Evolutionary conservation across 2,329 filamentous ascomycete species (phyloP).

Genomic region (Cercospora berteroae): DNA sequence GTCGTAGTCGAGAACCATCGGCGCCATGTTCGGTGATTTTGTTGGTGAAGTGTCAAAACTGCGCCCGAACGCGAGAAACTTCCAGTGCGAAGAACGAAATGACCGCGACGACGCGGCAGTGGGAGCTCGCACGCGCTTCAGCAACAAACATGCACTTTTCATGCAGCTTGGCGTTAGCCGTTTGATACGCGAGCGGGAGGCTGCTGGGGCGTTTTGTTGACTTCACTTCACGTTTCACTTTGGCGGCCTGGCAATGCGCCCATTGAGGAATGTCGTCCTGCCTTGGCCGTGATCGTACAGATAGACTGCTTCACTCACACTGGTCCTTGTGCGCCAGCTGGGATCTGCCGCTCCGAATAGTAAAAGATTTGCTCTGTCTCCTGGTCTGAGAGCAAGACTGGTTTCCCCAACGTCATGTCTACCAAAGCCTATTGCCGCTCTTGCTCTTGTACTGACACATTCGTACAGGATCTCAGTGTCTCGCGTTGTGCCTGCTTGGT

Average conservation of each 20-base stretch:
- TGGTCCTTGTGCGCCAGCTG: conserved; percentile 44
- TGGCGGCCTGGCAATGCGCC: background rate
- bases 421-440: conserved; percentile 35
- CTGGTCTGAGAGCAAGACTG: conserved; percentile 35
- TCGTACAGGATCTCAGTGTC: conserved; percentile 61
- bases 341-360: conserved; percentile 40
- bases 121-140: conserved; percentile 6
- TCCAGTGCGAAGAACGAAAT: conserved; percentile 1
- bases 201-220: background rate
- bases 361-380: conserved; percentile 45
- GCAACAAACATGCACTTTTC: conserved; percentile 17
- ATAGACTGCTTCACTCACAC: conserved; percentile 47
- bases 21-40: conserved; percentile 11
- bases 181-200: background rate
- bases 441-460: conserved; percentile 39
- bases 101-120: background rate
- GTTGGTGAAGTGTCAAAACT: background rate
- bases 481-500: conserved; percentile 62
- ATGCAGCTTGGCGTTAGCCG: conserved; percentile 18
- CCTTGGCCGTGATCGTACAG: conserved; percentile 40
- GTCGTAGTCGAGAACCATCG: conserved; percentile 23
- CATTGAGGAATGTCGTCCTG: conserved; percentile 19
- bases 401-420: conserved; percentile 23
- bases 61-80: background rate
- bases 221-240: background rate